Percentiles rank a stretch among this genome's conserved stretches.
These are phyloP conservation scores for Helicocarpus griseus DNA, from an alignment of 2,329 filamentous ascomycete species.

Conservation along the genomic window DNA sequence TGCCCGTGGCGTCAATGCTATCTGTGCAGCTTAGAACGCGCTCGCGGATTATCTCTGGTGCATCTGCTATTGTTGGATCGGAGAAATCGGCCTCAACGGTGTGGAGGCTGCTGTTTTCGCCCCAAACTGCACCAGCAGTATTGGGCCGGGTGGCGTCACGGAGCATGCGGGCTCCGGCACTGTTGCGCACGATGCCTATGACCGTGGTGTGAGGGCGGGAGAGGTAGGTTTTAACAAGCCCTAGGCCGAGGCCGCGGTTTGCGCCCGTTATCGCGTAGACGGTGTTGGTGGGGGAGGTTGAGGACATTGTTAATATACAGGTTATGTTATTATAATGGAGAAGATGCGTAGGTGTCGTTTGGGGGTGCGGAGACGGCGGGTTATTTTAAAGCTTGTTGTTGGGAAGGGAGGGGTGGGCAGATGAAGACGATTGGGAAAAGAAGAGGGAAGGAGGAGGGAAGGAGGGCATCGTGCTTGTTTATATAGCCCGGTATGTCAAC, in stretches of 20 bases:
- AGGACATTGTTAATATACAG: not conserved
- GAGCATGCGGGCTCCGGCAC: slow-evolving; percentile 8
- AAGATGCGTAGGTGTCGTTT: not conserved
- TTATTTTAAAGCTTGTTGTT: not conserved
- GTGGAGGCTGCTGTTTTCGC: slow-evolving; percentile 11
- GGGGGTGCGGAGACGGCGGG: not conserved
- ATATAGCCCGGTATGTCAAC: not conserved
- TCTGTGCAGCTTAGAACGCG: not conserved
- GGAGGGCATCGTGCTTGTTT: not conserved
- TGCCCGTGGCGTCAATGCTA: slow-evolving; percentile 12
- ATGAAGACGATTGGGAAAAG: not conserved
- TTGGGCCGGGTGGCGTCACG: slow-evolving; percentile 1
- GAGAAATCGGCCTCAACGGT: slow-evolving; percentile 17
- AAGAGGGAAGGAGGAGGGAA: not conserved
- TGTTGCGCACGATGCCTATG: slow-evolving; percentile 16
- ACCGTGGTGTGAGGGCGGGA: slow-evolving; percentile 15
- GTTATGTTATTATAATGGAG: not conserved
- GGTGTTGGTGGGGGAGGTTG: slow-evolving; percentile 11
- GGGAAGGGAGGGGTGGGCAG: not conserved
- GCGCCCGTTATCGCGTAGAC: slow-evolving; percentile 23
- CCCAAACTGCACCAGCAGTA: not conserved
- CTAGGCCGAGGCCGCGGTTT: slow-evolving; percentile 21
- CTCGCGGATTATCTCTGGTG: slow-evolving; percentile 8
- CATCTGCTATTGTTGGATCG: slow-evolving; percentile 1
- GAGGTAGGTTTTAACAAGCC: slow-evolving; percentile 16